A percentile compares a stretch with the other conserved stretches of the same genome.
These are phyloP conservation scores for Colletotrichum tropicicola DNA, from an alignment of 2,329 filamentous ascomycete species.

Conservation along the genomic window DNA sequence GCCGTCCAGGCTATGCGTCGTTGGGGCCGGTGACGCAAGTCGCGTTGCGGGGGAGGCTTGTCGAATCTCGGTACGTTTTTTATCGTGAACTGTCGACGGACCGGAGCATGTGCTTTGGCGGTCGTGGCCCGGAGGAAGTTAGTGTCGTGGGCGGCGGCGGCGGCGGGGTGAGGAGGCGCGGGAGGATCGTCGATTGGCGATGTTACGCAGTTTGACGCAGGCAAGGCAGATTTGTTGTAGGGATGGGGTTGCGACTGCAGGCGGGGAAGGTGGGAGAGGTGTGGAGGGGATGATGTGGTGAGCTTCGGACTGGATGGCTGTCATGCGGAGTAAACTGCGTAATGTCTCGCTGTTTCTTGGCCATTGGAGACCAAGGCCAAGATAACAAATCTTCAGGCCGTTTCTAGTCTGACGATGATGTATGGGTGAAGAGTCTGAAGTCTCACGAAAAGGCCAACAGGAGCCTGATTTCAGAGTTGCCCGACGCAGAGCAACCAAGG, in stretches of 20 bases:
- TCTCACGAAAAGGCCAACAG: too few species aligned
- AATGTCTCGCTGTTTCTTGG: neutral
- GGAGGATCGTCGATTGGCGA: slow-evolving; percentile 8
- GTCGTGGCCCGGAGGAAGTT: neutral
- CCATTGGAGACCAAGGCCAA: neutral
- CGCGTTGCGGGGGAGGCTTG: neutral
- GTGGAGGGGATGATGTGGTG: neutral
- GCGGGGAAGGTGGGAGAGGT: neutral
- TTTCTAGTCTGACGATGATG: too few species aligned
- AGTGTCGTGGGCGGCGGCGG: too few species aligned
- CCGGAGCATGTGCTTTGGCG: slow-evolving; percentile 13
- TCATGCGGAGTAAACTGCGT: neutral
- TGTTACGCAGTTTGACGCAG: neutral
- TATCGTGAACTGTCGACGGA: neutral
- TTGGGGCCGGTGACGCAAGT: slow-evolving; percentile 7
- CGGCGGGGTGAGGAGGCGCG: too few species aligned
- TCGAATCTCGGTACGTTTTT: slow-evolving; percentile 16
- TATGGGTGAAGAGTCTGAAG: too few species aligned
- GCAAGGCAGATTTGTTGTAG: neutral
- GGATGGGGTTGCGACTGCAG: neutral
- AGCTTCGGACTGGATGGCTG: neutral
- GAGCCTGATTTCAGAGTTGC: too few species aligned
- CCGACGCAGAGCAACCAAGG: too few species aligned
- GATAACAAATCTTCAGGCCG: too few species aligned
- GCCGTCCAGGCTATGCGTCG: neutral